These are phyloP conservation scores for Picochlorum sp. DNA, from an alignment of 139 green algal species.

Conservation along the genomic window DNA sequence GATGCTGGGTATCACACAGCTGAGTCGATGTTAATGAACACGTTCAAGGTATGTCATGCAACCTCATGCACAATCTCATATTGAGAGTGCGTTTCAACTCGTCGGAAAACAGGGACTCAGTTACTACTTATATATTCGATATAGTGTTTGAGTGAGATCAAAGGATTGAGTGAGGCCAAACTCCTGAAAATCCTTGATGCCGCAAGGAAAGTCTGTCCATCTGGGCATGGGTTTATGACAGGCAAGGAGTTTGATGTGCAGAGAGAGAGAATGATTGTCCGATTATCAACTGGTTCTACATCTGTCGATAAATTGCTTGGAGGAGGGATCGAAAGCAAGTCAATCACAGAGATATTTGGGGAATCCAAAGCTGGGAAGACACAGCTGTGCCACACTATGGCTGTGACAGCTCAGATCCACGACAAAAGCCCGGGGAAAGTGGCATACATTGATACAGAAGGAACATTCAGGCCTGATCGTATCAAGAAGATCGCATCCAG, in stretches of 20 bases:
- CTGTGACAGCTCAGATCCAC: slow-evolving; percentile 63
- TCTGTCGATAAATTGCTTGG: slow-evolving; percentile 73
- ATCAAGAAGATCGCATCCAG: slow-evolving; percentile 74
- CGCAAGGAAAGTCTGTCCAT: slow-evolving; percentile 42
- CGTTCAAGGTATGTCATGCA: slow-evolving; percentile 53
- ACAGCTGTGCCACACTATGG: slow-evolving; percentile 78
- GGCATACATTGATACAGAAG: slow-evolving; percentile 89
- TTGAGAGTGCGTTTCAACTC: neutral
- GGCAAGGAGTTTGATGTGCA: slow-evolving; percentile 25
- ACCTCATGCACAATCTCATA: neutral
- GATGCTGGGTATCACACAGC: slow-evolving; percentile 73
- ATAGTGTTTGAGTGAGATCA: slow-evolving; percentile 74
- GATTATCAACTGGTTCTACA: slow-evolving; percentile 55
- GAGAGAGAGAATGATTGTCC: slow-evolving; percentile 25
- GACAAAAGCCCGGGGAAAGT: slow-evolving; percentile 33
- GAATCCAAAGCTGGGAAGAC: slow-evolving; percentile 80
- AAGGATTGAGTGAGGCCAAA: slow-evolving; percentile 88
- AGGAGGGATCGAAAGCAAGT: slow-evolving; percentile 71
- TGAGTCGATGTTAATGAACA: slow-evolving; percentile 70
- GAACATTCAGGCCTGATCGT: slow-evolving; percentile 79
- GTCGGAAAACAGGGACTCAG: neutral
- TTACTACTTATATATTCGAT: neutral
- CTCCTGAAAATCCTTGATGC: slow-evolving; percentile 84
- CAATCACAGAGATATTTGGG: slow-evolving; percentile 81
- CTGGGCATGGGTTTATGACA: slow-evolving; percentile 22